Evolutionary conservation across 768 basidiomycete species (phyloP), one percentile per base, ranked within the genome.

Genomic region (Tulasnella sp.): DNA sequence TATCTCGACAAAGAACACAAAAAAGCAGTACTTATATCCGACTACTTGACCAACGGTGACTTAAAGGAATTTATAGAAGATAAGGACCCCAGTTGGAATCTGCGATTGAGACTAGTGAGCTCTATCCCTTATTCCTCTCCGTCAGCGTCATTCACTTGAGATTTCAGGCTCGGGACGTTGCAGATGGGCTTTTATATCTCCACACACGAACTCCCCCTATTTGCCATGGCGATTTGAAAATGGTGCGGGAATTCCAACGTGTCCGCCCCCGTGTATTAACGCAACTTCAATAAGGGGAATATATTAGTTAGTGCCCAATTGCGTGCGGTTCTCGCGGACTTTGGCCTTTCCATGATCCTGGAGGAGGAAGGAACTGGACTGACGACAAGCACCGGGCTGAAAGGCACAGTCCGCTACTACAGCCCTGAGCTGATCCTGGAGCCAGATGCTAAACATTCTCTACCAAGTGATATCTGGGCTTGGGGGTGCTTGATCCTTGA

Each of bases 331-430:
- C 34, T 75, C 12, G 31, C 54, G 6, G 74, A 75, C 45, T 75
- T 75, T 39, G 74, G 74, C 22, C 74, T 75, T 31, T 37, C 58
- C 6, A 36, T 2, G 36, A 25, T 40, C 38, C 17, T 67, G 9
- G 64, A 67, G 17, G 74, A 67, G n/a, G 74, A 31, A 68, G 36
- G 67, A 34, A 37, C 74, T 11, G 74, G 74, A 22, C 7, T 75
- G 22, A 67, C 74, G n/a, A 75, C 74, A 8, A 39, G 38, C 49
- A 37, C 12, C 4, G 72, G 72, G 36, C n/a, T 73, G 8, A 45
- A 49, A 19, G 72, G 72, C 29, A 45, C 72, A 19, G 29, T 31
- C 25, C 72, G 72, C 25, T 73, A 58, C 22, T 49, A 37, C 14
- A 58, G 42, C 14, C 72, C 72, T 14, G 72, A 73, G 45, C 45